Base-by-base conservation (phyloP, 139 green algal species). In the Coccomyxa sp. region DNA sequence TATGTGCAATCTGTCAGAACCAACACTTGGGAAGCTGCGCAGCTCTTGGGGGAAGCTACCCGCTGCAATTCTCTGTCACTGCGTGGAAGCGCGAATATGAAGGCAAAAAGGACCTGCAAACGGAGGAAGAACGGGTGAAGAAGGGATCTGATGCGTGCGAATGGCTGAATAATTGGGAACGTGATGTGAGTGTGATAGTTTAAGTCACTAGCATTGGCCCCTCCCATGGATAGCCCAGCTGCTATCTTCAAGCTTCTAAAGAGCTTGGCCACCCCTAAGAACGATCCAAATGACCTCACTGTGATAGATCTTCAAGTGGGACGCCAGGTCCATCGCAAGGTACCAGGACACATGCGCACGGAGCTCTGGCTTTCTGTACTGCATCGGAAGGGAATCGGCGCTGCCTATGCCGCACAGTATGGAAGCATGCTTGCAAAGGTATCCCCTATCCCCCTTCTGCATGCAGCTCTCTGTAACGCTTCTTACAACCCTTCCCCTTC, bases 321-420 rank as follows among this genome's bases (percentile, higher is more conserved):
- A 10, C 75, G 78, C 41, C 41, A 39, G 6, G 64, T 78, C n/a
- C 68, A 74, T 54, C 68, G 36, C 36, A 73, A 64, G 24, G 82
- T 82, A 22, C 80, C 83, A 7, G 78, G 82, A 31, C 70, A 78
- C 24, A 86, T 89, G 82, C 85, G 85, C 1, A 71, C 74, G 3
- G 87, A 91, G 76, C 82, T 91, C 3, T 91, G 87, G 87, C 75
- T 87, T n/a, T 85, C 78, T 27, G 74, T 79, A 0, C 71, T 91
- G 64, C 79, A 79, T 6, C 74, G 84, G 35, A 79, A 78, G 14
- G 79, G 82, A 5, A 34, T 74, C 29, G 81, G 84, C 29, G 79
- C 78, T 9, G 64, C 79, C 8, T 78, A 81, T 50, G 76, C 82
- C 33, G 40, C 40, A 7, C 69, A 79, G 22, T 88, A 82, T 41